phyloP scores from a whole-genome alignment of 2,329 filamentous ascomycete genomes.

The Grosmannia clavigera region DNA sequence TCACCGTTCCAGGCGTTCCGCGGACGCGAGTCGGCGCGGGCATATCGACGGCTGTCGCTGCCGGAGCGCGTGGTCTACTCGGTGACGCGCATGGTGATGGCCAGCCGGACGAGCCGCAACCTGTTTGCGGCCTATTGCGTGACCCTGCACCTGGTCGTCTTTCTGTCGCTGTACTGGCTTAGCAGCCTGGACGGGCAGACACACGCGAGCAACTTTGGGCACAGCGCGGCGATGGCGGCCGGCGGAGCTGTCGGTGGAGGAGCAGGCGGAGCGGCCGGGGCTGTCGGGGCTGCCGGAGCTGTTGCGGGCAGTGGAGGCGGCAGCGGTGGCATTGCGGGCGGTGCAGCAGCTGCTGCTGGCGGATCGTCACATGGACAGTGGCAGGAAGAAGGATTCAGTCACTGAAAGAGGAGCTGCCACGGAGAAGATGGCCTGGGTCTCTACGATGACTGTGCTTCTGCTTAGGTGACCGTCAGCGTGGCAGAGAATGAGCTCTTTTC shows the following conservation, averaged over 20 bases:
- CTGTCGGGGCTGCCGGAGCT: constrained; percentile 15
- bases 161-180: constrained; percentile 76
- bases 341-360: constrained; percentile 20
- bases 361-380: constrained; percentile 38
- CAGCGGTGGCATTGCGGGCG: constrained; percentile 16
- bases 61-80: constrained; percentile 86
- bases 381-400: constrained; percentile 50
- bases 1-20: constrained; percentile 93
- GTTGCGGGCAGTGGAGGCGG: constrained; percentile 19
- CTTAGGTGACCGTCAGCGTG: too few species aligned
- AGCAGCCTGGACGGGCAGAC: constrained; percentile 54
- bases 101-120: constrained; percentile 82
- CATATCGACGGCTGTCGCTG: constrained; percentile 84
- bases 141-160: constrained; percentile 75
- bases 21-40: constrained; percentile 81
- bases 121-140: constrained; percentile 88
- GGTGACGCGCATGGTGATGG: constrained; percentile 79
- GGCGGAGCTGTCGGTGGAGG: constrained; percentile 23
- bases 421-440: too few species aligned
- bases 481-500: too few species aligned
- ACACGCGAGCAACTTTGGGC: constrained; percentile 45
- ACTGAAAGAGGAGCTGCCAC: constrained; percentile 14
- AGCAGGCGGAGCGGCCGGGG: constrained; percentile 14
- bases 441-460: too few species aligned
- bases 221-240: constrained; percentile 30